A percentile compares a stretch with the other conserved stretches of the same genome.
These are phyloP conservation scores for Moricandia moricandioides DNA, from an alignment of 345 rosid genomes.

Conservation along the genomic window DNA sequence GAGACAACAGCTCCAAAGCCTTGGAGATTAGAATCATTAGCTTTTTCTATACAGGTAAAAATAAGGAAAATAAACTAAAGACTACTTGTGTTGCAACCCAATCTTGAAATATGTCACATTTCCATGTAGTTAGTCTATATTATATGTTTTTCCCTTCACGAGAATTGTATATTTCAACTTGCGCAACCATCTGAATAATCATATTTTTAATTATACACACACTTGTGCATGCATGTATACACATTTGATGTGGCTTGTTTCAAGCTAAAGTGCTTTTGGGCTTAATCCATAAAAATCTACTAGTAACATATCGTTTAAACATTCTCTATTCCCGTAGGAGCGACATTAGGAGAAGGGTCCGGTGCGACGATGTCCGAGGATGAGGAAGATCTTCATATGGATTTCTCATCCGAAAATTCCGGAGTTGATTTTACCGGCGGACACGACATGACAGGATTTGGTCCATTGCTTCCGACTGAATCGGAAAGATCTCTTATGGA, in stretches of 20 bases:
- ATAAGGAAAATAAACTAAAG: not conserved
- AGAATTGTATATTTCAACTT: not conserved
- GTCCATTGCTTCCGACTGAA: constrained; percentile 91
- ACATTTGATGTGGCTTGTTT: not conserved
- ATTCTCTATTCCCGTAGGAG: constrained; percentile 44
- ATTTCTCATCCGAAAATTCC: constrained; percentile 69
- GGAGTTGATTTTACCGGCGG: constrained; percentile 41
- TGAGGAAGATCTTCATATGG: constrained; percentile 87
- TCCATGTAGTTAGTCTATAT: not conserved
- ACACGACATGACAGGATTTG: constrained; percentile 83
- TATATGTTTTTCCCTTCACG: too few relatives aligned
- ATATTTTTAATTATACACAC: not conserved
- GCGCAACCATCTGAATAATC: not conserved
- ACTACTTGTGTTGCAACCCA: not conserved
- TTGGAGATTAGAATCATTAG: not conserved
- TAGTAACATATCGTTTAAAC: not conserved
- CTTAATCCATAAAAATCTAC: not conserved
- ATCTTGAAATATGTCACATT: not conserved
- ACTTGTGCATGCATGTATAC: not conserved
- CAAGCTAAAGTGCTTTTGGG: not conserved
- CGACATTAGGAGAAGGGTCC: constrained; percentile 73
- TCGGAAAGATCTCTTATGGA: constrained; percentile 99
- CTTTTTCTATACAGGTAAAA: not conserved
- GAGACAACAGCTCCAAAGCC: constrained; percentile 7
- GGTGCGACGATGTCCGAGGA: constrained; percentile 98